Percentiles rank a stretch among this genome's conserved stretches.
Conservation (phyloP, 257 asterid species). For the Rehmannia glutinosa region DNA sequence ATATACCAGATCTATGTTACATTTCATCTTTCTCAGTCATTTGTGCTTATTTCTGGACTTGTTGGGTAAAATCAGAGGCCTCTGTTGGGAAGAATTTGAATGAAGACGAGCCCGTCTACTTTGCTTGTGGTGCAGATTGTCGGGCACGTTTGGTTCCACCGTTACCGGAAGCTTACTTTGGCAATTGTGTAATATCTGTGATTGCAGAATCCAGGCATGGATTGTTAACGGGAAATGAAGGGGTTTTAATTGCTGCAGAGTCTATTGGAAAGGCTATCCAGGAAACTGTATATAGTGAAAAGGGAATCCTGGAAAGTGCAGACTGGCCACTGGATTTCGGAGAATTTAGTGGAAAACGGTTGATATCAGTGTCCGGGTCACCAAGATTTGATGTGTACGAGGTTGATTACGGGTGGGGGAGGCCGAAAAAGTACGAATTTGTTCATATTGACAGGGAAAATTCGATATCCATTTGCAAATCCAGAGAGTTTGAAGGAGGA, state of each 20-base stretch:
- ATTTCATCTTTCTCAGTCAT: constrained; percentile 32
- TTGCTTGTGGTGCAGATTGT: constrained; percentile 16
- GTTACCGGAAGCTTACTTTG: constrained; percentile 32
- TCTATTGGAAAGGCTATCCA: constrained; percentile 12
- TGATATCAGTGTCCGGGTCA: constrained; percentile 34
- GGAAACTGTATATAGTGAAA: constrained; percentile 13
- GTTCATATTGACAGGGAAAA: constrained; percentile 22
- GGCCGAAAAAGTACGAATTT: constrained; percentile 27
- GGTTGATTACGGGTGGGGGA: constrained; percentile 35
- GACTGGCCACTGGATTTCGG: constrained; percentile 11
- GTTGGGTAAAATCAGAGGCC: constrained; percentile 16
- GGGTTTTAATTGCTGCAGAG: constrained; percentile 25
- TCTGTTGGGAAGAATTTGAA: not conserved
- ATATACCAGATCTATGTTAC: not conserved
- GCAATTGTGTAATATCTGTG: constrained; percentile 27
- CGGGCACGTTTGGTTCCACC: constrained; percentile 30
- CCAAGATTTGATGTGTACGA: constrained; percentile 31
- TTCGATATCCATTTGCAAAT: constrained; percentile 29
- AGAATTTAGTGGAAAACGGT: not conserved
- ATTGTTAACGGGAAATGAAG: constrained; percentile 19
- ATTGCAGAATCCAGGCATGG: not conserved
- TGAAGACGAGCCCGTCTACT: constrained; percentile 10
- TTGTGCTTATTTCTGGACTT: constrained; percentile 37
- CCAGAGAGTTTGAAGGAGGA: constrained; percentile 33
- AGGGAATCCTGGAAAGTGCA: constrained; percentile 12